These are phyloP conservation scores for Cajanus cajan DNA, from an alignment of 306 rosid species.

Conservation along the genomic window DNA sequence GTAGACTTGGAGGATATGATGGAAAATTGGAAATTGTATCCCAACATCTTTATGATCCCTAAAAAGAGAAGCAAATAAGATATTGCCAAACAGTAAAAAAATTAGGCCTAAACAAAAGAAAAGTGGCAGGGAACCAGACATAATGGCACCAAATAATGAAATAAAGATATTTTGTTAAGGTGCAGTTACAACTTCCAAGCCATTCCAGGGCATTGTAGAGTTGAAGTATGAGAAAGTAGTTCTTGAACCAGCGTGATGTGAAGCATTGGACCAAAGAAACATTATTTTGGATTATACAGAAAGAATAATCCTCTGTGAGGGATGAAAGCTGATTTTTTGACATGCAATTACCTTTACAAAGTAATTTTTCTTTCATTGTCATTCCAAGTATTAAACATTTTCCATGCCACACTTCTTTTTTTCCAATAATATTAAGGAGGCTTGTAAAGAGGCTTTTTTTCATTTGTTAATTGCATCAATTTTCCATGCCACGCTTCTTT, in stretches of 20 bases:
- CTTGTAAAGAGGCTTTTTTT: too few relatives aligned
- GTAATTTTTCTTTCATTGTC: background rate
- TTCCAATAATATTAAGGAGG: background rate
- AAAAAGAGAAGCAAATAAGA: conserved; percentile 15
- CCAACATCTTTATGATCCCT: background rate
- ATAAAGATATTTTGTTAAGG: background rate
- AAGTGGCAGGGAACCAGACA: background rate
- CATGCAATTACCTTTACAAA: background rate
- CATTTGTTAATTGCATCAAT: too few relatives aligned
- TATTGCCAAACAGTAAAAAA: conserved; percentile 1
- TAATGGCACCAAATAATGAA: background rate
- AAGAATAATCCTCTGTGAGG: background rate
- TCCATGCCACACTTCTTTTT: background rate
- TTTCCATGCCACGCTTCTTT: too few relatives aligned
- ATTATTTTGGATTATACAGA: background rate
- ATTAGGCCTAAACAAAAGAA: background rate
- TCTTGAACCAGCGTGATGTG: background rate
- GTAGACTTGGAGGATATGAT: background rate
- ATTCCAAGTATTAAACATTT: background rate
- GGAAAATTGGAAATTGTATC: background rate
- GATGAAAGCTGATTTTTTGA: background rate
- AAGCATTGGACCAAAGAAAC: background rate
- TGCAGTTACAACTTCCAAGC: background rate
- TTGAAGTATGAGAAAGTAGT: background rate
- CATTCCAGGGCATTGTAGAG: conserved; percentile 6